Evolutionary conservation across 2,329 filamentous ascomycete species (phyloP), one percentile per base, ranked within the genome.

Genomic region (Cladosporium colombiae): DNA sequence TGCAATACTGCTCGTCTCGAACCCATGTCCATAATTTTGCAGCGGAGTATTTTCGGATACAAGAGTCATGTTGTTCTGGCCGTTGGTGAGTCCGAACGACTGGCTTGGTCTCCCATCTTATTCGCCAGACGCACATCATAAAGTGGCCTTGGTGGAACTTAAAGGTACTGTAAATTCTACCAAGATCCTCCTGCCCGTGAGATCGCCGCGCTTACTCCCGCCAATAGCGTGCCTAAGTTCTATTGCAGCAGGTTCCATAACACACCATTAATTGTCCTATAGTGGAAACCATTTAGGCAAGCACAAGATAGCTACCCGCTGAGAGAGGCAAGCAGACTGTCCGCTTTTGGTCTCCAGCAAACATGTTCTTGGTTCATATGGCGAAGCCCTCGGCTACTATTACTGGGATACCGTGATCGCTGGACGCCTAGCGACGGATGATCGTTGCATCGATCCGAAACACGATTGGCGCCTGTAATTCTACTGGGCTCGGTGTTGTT

Each of bases 171-270:
- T 2, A 44, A 53, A 31, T 55, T n/a, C 10, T 21, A n/a, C 52
- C 52, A 10, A 18, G 31, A 23, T 27, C 10, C 5, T 1, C 52
- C 6, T 31, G 10, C 18, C 52, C 52, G 52, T 11, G 29, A 33
- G 52, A 31, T 55, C 52, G 29, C 52, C 52, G 52, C 25, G 52
- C 52, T 29, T 33, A 8, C 52, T 46, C 52, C 52, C 52, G 27
- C 52, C 52, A 55, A 55, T 55, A 55, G 52, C 10, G 52, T 55
- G 52, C 52, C 18, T n/a, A 55, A 33, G 31, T 55, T 33, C 27
- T 33, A 55, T 31, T 33, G 52, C 52, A 55, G 27, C 52, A 55
- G 31, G 27, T 31, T 55, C 52, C 13, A 55, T 55, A 55, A 10
- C 21, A 7, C 6, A 13, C 16, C 52, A 55, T 55, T 55, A 55